phyloP scores from a whole-genome alignment of 2,329 filamentous ascomycete species.

The Penicillium sp. region DNA sequence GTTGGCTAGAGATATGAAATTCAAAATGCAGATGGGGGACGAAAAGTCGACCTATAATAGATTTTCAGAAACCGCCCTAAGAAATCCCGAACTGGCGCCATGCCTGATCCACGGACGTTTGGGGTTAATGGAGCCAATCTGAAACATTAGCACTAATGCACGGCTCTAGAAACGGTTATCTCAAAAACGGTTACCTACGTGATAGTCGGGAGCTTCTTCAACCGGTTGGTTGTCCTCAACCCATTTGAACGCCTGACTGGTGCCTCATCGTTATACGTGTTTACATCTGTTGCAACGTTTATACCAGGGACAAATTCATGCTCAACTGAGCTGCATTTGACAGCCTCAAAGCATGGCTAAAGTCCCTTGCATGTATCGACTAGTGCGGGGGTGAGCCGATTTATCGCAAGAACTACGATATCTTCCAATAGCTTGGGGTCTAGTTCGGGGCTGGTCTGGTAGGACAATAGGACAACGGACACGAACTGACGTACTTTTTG shows the following conservation, averaged over 20 bases:
- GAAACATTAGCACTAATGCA: conserved; percentile 13
- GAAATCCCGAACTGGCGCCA: conserved; percentile 1
- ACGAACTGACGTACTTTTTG: conserved; percentile 9
- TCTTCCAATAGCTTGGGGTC: neutral
- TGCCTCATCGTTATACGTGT: neutral
- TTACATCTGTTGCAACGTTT: neutral
- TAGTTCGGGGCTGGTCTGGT: neutral
- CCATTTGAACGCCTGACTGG: neutral
- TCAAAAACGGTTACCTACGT: neutral
- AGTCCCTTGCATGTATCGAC: neutral
- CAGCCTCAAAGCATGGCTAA: neutral
- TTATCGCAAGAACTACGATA: neutral
- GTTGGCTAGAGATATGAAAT: neutral
- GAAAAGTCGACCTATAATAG: neutral
- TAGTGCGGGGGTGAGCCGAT: conserved; percentile 2
- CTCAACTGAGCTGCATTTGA: neutral
- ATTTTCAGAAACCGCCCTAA: neutral
- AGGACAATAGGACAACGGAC: neutral
- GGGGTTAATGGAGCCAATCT: conserved; percentile 7
- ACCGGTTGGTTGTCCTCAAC: neutral
- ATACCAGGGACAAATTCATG: neutral
- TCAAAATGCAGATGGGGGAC: neutral
- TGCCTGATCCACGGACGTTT: conserved; percentile 3
- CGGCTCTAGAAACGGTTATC: conserved; percentile 10
- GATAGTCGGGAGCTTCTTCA: neutral